Evolutionary conservation across 2,329 filamentous ascomycete genomes (phyloP), one percentile per base, ranked within the genome.

Genomic region (Botryotinia narcissicola): DNA sequence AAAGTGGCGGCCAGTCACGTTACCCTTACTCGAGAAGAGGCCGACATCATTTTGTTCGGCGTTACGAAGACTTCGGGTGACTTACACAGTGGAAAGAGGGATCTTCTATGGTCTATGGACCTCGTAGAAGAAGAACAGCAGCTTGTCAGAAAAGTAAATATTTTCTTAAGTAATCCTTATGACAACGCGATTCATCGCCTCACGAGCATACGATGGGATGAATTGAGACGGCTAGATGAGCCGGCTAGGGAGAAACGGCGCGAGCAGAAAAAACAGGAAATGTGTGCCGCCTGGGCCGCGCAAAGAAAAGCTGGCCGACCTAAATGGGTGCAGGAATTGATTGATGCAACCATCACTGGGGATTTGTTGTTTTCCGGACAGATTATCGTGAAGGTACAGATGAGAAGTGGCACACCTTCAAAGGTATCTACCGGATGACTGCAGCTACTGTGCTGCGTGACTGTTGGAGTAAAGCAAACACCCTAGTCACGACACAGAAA

Each of bases 11-110:
- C 10, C 12, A 59, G 35, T n/a, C 37, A 37, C 18, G 61, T 60
- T 18, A 72, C 70, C 6, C 70, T 66, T 46, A 66, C 35, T 32
- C 61, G 60, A 20, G 44, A 22, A 7, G 70, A 72, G 16, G 54
- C 42, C 8, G 25, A 67, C 18, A 57, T 72, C 25, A 57, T 72
- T 3, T 22, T 66, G 1, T 46, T 54, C 5, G 70, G 70, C 46
- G 70, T 42, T 35, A 37, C n/a, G 8, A 37, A 3, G 8, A 25
- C 46, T 0, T 16, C 29, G 35, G 20, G 29, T 6, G 2, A 35
- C 1, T 1, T 22, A 35, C 29, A 12, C 12, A 54, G 54, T 40
- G 40, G 48, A 0, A 57, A 42, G 9, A 48, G 22, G 29, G 14
- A 71, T 37, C 20, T 44, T 1, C 14, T 62, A 12, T 63, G 44